phyloP scores from a whole-genome alignment of 2,329 filamentous ascomycete species.

The Fusarium sp. region DNA sequence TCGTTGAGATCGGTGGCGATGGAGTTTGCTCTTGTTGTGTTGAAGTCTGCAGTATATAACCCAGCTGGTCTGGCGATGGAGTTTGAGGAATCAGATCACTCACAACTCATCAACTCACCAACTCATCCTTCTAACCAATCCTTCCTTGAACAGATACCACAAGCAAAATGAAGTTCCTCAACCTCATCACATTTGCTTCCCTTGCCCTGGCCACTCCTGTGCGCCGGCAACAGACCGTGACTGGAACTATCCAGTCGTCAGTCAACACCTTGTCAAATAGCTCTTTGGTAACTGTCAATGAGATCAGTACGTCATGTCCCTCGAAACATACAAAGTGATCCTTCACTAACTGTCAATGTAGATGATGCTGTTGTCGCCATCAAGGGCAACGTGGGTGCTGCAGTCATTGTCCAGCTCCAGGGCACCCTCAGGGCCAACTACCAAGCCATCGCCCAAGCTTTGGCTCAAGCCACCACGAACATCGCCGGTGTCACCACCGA shows the following conservation, averaged over 20 bases:
- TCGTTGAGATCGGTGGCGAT: slow-evolving; percentile 13
- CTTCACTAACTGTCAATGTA: neutral
- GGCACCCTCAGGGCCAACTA: slow-evolving; percentile 2
- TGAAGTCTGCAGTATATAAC: slow-evolving; percentile 28
- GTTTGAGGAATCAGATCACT: neutral
- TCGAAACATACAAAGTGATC: rapidly evolving
- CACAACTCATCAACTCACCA: neutral
- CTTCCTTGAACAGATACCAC: neutral
- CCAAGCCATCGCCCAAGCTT: slow-evolving; percentile 3
- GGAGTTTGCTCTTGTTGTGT: neutral
- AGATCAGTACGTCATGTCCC: slow-evolving; percentile 12
- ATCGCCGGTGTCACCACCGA: slow-evolving; percentile 31
- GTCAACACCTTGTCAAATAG: neutral
- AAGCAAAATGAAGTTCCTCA: slow-evolving; percentile 37
- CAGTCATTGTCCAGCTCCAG: neutral
- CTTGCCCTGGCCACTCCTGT: slow-evolving; percentile 28
- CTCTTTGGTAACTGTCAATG: rapidly evolving
- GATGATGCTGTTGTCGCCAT: neutral
- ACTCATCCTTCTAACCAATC: neutral
- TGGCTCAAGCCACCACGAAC: neutral
- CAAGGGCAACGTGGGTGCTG: neutral
- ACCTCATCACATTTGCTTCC: slow-evolving; percentile 25
- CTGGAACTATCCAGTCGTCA: slow-evolving; percentile 8
- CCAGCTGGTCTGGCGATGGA: neutral
- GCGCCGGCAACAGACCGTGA: slow-evolving; percentile 21